Percentiles rank a stretch among this genome's conserved stretches.
phyloP scores from a whole-genome alignment of 352 stramenopile genomes.

The Pelagophyceae sp. region DNA sequence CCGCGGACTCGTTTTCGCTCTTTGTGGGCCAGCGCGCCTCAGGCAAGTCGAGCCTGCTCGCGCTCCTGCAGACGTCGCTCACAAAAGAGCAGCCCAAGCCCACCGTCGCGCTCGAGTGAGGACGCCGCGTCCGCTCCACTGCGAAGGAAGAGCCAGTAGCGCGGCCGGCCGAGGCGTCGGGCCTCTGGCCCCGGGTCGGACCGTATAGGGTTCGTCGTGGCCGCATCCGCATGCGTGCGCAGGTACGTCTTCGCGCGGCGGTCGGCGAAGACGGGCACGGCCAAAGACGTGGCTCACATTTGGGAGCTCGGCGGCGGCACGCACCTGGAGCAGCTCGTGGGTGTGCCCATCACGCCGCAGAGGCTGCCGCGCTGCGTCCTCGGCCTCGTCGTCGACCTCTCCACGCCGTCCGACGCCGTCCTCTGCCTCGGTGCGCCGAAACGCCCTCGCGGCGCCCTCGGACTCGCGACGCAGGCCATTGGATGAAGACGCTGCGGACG shows the following conservation, averaged over 20 bases:
- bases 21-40: constrained; percentile 38
- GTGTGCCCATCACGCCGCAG: constrained; percentile 62
- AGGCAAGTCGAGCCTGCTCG: constrained; percentile 67
- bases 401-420: constrained; percentile 60
- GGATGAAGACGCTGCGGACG: constrained; percentile 36
- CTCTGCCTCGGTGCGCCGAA: constrained; percentile 61
- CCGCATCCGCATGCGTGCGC: no score
- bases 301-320: constrained; percentile 72
- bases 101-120: constrained; percentile 75
- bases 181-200: no score
- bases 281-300: constrained; percentile 72
- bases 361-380: constrained; percentile 60
- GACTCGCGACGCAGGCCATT: constrained; percentile 4
- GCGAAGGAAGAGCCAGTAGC: no score
- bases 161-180: no score
- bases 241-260: constrained; percentile 73
- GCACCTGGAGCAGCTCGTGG: constrained; percentile 67
- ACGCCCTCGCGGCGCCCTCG: no score
- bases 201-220: no score
- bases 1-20: constrained; percentile 21
- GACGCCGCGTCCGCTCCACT: no score
- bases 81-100: constrained; percentile 62
- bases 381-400: constrained; percentile 70
- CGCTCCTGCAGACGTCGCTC: constrained; percentile 33
- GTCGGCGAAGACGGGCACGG: constrained; percentile 25